These are phyloP conservation scores for Brassica hybrid DNA, from an alignment of 441 rosid species.

Conservation along the genomic window DNA sequence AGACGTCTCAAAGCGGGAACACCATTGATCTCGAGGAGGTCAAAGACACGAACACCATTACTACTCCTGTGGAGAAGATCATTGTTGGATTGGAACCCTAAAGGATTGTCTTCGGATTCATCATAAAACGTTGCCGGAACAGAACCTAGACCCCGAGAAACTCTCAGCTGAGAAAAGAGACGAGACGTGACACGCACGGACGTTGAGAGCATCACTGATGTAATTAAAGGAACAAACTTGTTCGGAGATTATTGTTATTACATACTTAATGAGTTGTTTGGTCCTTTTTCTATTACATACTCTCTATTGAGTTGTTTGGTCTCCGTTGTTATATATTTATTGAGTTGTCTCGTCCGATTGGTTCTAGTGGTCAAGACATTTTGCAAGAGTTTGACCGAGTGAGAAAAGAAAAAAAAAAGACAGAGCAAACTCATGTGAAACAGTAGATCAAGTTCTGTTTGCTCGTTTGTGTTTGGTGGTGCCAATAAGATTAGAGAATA, in stretches of 20 bases:
- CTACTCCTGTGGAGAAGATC: constrained; percentile 19
- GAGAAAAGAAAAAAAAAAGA: neutral
- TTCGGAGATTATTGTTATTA: neutral
- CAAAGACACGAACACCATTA: constrained; percentile 23
- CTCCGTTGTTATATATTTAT: constrained; percentile 19
- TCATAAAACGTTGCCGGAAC: neutral
- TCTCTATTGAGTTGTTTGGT: neutral
- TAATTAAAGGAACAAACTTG: neutral
- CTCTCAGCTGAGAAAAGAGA: constrained; percentile 22
- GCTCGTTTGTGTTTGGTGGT: constrained; percentile 13
- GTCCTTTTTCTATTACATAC: neutral
- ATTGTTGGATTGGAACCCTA: neutral
- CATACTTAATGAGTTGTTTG: neutral
- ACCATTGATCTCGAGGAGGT: neutral
- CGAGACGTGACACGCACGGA: constrained; percentile 8
- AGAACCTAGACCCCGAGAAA: constrained; percentile 20
- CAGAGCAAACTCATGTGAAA: neutral
- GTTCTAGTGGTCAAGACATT: neutral
- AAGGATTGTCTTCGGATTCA: neutral
- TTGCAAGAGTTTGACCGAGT: neutral
- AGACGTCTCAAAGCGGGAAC: constrained; percentile 22
- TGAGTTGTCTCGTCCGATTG: neutral
- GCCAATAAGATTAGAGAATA: neutral
- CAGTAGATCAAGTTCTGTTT: neutral
- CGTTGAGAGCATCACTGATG: constrained; percentile 5